Base-by-base conservation (phyloP, 2,329 filamentous ascomycete species). In the Stachybotrys elegans region DNA sequence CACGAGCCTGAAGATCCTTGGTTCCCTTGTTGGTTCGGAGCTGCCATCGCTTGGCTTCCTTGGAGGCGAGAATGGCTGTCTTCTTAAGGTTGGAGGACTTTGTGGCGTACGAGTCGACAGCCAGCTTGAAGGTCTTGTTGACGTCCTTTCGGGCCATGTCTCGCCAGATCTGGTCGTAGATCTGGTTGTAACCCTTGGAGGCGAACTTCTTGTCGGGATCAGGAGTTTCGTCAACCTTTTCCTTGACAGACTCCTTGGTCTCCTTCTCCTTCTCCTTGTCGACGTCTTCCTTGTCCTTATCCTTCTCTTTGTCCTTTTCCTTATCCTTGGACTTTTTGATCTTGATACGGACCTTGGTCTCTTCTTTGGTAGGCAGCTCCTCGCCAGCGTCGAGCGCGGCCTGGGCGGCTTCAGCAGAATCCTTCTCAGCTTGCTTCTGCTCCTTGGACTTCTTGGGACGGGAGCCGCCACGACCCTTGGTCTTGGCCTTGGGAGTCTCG, bases 21-120 rank as follows among this genome's bases (percentile, higher is more conserved):
- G 88, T 93, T 60, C 91, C 94, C 76, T 98, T 97, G 73, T 98
- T 98, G 43, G 93, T 98, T 34, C 90, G 86, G 48, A 94, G 80
- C 66, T 98, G 94, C 93, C 93, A 98, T 59, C 94, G 79, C 60
- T 94, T 90, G 43, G 93, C 92, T 69, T 98, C 93, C 63, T 98
- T 98, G 48, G 92, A 94, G 7, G 93, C 93, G 32, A 98, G 74
- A 56, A 97, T 92, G 13, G 91, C 93, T 0, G 93, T 98, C 76
- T 98, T 98, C 63, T 95, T 93, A 39, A 95, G 78, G 57, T 98
- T 98, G n/a, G 92, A 94, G 43, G 87, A 81, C 61, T 94, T 94
- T 29, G 86, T 94, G 8, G 83, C 79, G 46, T 92, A 83, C 0
- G 92, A 96, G 54, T 89, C 85, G 44, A 84, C 81, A 44, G 94